phyloP scores from a whole-genome alignment of 1,284 basidiomycete genomes.

The Naganishia sp. region DNA sequence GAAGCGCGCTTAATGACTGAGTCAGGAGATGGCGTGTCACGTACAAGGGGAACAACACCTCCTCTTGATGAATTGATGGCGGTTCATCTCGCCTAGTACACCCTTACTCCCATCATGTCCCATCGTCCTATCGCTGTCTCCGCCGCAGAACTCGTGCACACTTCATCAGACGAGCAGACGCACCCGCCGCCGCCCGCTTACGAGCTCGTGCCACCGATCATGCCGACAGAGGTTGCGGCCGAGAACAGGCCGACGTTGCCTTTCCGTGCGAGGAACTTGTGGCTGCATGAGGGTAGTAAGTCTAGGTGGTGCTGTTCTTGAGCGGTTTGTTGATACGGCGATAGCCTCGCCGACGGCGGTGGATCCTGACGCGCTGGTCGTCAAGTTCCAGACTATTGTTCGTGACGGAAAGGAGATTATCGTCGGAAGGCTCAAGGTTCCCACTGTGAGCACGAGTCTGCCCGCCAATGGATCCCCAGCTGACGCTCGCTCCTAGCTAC shows the following conservation, averaged over 20 bases:
- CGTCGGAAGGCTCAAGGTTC: slow-evolving; percentile 90
- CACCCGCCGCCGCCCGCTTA: slow-evolving; percentile 17
- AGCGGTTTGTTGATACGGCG: not conserved
- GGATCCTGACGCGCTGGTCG: slow-evolving; percentile 53
- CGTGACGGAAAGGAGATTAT: slow-evolving; percentile 80
- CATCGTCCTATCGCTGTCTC: not conserved
- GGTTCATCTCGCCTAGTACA: not conserved
- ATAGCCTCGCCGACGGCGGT: slow-evolving; percentile 36
- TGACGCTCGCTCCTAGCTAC: slow-evolving; percentile 46
- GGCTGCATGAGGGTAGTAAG: slow-evolving; percentile 22
- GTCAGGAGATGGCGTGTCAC: not conserved
- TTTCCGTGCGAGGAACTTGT: slow-evolving; percentile 26
- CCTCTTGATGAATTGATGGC: not conserved
- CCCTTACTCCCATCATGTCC: not conserved
- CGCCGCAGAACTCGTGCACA: not conserved
- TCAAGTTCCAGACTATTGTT: slow-evolving; percentile 81
- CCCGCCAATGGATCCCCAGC: slow-evolving; percentile 35
- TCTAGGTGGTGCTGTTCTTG: not conserved
- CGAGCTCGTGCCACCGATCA: slow-evolving; percentile 15
- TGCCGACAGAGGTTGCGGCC: not conserved
- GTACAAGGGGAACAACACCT: not conserved
- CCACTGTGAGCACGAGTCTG: slow-evolving; percentile 64
- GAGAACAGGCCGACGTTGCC: slow-evolving; percentile 27
- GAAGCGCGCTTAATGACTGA: too few relatives aligned
- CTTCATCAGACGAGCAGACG: not conserved